These are phyloP conservation scores for Pseudogymnoascus sp. DNA, from an alignment of 2,329 filamentous ascomycete genomes.

Conservation along the genomic window DNA sequence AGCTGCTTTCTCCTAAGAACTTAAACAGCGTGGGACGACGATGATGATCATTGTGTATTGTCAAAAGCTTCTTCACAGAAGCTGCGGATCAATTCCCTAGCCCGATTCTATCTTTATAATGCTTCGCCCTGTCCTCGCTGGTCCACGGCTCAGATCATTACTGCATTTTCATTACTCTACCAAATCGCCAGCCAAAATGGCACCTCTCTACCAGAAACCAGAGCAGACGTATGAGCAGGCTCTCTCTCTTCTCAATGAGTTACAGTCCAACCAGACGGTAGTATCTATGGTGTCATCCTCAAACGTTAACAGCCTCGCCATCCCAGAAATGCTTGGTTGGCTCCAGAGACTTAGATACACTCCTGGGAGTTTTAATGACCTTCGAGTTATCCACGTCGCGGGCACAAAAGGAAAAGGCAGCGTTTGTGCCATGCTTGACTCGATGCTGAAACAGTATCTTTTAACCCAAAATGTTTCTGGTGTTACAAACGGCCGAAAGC, in stretches of 20 bases:
- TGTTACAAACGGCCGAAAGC: background rate
- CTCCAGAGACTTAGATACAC: slow-evolving; percentile 15
- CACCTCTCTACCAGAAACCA: background rate
- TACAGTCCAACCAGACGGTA: background rate
- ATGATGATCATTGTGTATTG: background rate
- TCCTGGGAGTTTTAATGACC: slow-evolving; percentile 43
- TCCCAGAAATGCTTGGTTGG: slow-evolving; percentile 30
- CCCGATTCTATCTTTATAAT: background rate
- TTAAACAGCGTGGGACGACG: background rate
- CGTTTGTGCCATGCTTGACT: slow-evolving; percentile 59
- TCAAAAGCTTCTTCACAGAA: background rate
- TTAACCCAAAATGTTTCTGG: background rate
- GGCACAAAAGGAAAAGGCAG: slow-evolving; percentile 73
- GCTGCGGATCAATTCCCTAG: background rate
- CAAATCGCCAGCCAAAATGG: background rate
- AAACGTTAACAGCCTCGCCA: slow-evolving; percentile 21
- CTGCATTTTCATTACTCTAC: background rate
- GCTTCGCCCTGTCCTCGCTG: background rate
- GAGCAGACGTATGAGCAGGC: background rate
- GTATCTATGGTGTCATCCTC: background rate
- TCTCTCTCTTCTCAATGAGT: background rate
- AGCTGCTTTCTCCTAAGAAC: background rate
- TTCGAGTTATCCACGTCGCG: slow-evolving; percentile 61
- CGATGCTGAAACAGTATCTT: slow-evolving; percentile 48
- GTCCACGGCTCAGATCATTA: background rate